Base-by-base conservation (phyloP, 2,329 filamentous ascomycete species). In the Septoria linicola region DNA sequence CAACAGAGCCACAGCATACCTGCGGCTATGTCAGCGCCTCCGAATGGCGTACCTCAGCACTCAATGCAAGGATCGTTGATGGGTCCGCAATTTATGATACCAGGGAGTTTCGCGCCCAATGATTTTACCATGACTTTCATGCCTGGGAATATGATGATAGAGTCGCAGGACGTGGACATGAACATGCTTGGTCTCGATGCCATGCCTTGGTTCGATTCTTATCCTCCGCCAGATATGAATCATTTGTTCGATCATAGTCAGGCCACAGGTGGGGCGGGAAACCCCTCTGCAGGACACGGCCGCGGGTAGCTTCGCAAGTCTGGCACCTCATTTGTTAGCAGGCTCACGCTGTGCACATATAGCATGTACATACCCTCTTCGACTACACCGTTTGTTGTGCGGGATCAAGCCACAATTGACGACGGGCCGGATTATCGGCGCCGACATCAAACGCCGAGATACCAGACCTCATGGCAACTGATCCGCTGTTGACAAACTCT, bases 121-220 rank as follows among this genome's bases (percentile, higher is more conserved):
- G 51, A 49, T 17, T 39, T 54, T 5, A 37, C 53, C 5, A 57
- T 55, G 54, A 57, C 60, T 47, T 67, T 76, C 40, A 71, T 58
- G 46, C 49, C 53, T 16, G 51, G 71, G 3, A 72, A 76, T 51
- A 85, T 90, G 70, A 83, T 87, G 55, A 88, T 91, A 58, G 83
- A 89, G 65, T 85, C 82, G 53, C 86, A 88, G 57, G 86, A 91
- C 58, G 82, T 92, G 27, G 86, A 91, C 57, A 85, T 91, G 75
- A 81, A 80, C 19, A 73, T 80, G 3, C 70, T 90, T 14, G 83
- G 82, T 1, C 79, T 82, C 13, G 85, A 88, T 36, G 80, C 88
- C 70, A 81, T 87, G 76, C 82, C 84, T 0, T 91, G 87, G 85
- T 73, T 90, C 8, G 87, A 89, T 61, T 88, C 87, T 53, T 72